Evolutionary conservation across 2,329 filamentous ascomycete genomes (phyloP).

Genomic region (Monosporascus sp.): DNA sequence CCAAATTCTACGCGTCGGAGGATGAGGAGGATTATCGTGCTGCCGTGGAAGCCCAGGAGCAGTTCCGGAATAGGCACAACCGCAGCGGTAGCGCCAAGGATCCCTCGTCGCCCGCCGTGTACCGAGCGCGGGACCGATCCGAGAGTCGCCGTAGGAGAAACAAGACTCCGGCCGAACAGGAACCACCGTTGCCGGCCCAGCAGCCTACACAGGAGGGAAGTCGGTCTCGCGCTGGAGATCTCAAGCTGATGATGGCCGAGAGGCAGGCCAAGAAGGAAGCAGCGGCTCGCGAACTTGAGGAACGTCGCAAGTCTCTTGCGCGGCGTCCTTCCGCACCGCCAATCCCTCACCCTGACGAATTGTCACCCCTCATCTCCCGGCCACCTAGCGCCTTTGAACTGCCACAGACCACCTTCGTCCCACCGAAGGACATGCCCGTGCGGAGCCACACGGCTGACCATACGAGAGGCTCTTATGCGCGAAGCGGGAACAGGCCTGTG

Average conservation of each 20-base stretch:
- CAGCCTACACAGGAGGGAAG: constrained; percentile 12
- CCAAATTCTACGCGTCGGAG: constrained; percentile 52
- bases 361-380: constrained; percentile 34
- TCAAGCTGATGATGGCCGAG: constrained; percentile 53
- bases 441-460: constrained; percentile 65
- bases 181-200: constrained; percentile 25
- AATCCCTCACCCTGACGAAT: constrained; percentile 68
- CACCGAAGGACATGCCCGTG: constrained; percentile 40
- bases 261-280: constrained; percentile 64
- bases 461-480: constrained; percentile 45
- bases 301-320: constrained; percentile 77
- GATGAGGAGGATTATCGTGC: constrained; percentile 58
- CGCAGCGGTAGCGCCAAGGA: constrained; percentile 41
- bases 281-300: constrained; percentile 81
- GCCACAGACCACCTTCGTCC: constrained; percentile 35
- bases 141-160: constrained; percentile 32
- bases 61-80: constrained; percentile 50
- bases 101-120: constrained; percentile 24
- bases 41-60: constrained; percentile 49
- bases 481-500: constrained; percentile 41
- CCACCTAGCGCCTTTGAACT: constrained; percentile 35
- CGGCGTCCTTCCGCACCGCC: constrained; percentile 72
- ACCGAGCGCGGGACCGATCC: constrained; percentile 30
- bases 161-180: constrained; percentile 23
- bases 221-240: constrained; percentile 46